A percentile compares a stretch with the other conserved stretches of the same genome.
Evolutionary conservation across 2,329 filamentous ascomycete genomes (phyloP).

Genomic region (Pestalotiopsis sp.): DNA sequence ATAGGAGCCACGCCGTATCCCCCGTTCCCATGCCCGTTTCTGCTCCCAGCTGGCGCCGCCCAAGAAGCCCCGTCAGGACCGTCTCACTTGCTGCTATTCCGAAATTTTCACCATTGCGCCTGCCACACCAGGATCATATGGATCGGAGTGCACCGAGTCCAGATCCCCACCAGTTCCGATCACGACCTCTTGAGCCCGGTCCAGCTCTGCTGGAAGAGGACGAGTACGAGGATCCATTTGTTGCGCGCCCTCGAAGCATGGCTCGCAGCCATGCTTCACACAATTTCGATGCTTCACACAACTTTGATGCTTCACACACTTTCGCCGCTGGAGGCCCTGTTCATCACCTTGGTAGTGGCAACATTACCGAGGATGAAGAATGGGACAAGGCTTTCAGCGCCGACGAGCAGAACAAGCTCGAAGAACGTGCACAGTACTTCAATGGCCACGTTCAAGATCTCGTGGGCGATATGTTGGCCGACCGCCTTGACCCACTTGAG

Average conservation of each 20-base stretch:
- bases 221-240: slow-evolving; percentile 64
- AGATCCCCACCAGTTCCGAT: slow-evolving; percentile 59
- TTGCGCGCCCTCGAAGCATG: slow-evolving; percentile 50
- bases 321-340: slow-evolving; percentile 52
- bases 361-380: slow-evolving; percentile 74
- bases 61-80: slow-evolving; percentile 37
- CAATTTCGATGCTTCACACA: slow-evolving; percentile 17
- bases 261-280: slow-evolving; percentile 28
- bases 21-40: not conserved
- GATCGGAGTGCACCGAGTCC: slow-evolving; percentile 74
- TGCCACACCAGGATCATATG: slow-evolving; percentile 49
- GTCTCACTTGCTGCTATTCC: slow-evolving; percentile 38
- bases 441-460: slow-evolving; percentile 86
- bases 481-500: slow-evolving; percentile 79
- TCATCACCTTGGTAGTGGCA: slow-evolving; percentile 62
- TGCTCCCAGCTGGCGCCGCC: slow-evolving; percentile 46
- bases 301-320: slow-evolving; percentile 15
- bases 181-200: slow-evolving; percentile 46
- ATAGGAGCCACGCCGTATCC: slow-evolving; percentile 50
- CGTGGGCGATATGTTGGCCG: slow-evolving; percentile 74
- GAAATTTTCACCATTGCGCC: slow-evolving; percentile 52
- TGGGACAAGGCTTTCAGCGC: slow-evolving; percentile 88
- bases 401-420: slow-evolving; percentile 80
- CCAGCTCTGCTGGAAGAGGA: slow-evolving; percentile 48
- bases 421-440: slow-evolving; percentile 82